Conservation (phyloP, 495 filamentous ascomycete genomes). For the Aspergillus coremiiformis region DNA sequence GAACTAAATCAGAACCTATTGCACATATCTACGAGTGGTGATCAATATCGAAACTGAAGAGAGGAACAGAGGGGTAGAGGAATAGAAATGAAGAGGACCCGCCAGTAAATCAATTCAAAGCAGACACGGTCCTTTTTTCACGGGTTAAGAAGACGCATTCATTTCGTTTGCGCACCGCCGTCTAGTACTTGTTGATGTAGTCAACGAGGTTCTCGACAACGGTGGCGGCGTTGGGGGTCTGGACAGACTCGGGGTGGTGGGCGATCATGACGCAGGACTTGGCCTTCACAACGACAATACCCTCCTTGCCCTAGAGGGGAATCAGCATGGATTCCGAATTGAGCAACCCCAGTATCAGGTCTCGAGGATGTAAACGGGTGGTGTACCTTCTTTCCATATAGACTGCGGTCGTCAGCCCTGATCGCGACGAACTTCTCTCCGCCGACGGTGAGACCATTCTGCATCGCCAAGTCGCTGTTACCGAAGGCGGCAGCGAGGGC, state of each 20-base stretch:
- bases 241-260: constrained; percentile 66
- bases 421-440: constrained; percentile 67
- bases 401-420: constrained; percentile 63
- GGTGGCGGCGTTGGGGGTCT: constrained; percentile 43
- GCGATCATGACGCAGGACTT: constrained; percentile 76
- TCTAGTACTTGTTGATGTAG: constrained; percentile 36
- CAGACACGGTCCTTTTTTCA: constrained; percentile 1
- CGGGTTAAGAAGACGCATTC: constrained; percentile 1
- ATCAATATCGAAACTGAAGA: constrained; percentile 6
- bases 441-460: constrained; percentile 58
- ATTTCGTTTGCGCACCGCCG: constrained; percentile 5
- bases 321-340: neutral
- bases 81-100: constrained; percentile 9
- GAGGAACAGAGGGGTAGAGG: neutral
- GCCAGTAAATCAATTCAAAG: constrained; percentile 2
- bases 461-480: constrained; percentile 22
- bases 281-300: constrained; percentile 73
- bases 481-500: constrained; percentile 28
- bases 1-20: constrained; percentile 2
- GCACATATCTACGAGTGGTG: constrained; percentile 20
- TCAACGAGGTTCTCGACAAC: constrained; percentile 38
- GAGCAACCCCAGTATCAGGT: neutral
- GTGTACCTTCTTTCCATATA: constrained; percentile 80
- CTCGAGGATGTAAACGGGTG: neutral
- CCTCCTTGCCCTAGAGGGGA: constrained; percentile 62